Conservation (phyloP, 768 basidiomycete genomes). For the Boletus sp. region DNA sequence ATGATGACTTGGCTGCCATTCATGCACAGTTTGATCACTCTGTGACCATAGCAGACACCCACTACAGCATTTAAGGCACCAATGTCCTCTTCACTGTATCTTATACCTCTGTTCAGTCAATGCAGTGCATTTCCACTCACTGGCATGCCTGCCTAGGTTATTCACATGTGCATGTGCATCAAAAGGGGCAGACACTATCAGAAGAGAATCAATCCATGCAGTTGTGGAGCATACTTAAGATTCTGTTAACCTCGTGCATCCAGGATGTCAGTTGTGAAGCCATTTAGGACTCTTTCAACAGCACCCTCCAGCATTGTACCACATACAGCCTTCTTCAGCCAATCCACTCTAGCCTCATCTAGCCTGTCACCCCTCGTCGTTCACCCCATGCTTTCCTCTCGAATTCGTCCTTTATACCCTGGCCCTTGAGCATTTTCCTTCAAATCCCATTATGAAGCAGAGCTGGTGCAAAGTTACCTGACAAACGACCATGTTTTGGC, state of each 20-base stretch:
- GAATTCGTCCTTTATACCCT: background rate
- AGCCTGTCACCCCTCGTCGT: background rate
- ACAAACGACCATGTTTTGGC: constrained; percentile 4
- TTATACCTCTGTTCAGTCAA: background rate
- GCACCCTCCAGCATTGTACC: background rate
- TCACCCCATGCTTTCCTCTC: background rate
- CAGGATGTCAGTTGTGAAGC: background rate
- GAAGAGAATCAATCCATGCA: background rate
- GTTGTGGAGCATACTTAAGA: background rate
- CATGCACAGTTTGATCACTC: constrained; percentile 1
- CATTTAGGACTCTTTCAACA: background rate
- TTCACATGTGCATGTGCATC: background rate
- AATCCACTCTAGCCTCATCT: background rate
- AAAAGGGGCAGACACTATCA: background rate
- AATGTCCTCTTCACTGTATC: background rate
- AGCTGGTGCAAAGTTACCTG: constrained; percentile 7
- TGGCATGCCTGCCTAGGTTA: constrained; percentile 1
- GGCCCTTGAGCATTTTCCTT: background rate
- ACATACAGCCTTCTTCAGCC: background rate
- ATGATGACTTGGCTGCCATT: background rate
- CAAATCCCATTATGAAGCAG: constrained; percentile 1
- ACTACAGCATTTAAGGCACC: background rate
- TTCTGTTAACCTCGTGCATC: background rate
- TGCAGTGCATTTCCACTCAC: background rate
- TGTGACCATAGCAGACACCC: background rate